phyloP scores from a whole-genome alignment of 2,329 filamentous ascomycete species.

The Penicillium sp. region DNA sequence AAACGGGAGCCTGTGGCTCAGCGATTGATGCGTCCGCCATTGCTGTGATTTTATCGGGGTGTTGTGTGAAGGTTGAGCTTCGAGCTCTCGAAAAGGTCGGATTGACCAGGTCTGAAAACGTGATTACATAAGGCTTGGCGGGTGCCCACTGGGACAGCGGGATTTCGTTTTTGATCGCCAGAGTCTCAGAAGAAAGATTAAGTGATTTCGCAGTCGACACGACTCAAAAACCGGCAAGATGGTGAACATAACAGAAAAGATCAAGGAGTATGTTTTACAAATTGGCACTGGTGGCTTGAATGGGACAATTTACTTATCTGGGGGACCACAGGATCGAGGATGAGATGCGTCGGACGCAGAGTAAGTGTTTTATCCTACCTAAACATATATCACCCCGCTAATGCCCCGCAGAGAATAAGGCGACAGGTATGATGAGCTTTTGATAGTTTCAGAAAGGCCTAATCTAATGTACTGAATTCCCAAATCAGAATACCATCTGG shows the following conservation, averaged over 20 bases:
- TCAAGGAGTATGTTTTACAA: slow-evolving; percentile 74
- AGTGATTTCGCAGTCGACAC: slow-evolving; percentile 21
- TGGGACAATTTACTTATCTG: slow-evolving; percentile 12
- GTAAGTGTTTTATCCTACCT: slow-evolving; percentile 54
- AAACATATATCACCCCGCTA: slow-evolving; percentile 26
- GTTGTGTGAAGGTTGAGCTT: background rate
- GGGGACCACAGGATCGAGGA: slow-evolving; percentile 80
- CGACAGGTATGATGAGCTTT: slow-evolving; percentile 69
- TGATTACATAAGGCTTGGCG: slow-evolving; percentile 14
- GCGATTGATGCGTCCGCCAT: slow-evolving; percentile 33
- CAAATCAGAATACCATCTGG: slow-evolving; percentile 86
- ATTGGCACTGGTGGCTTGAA: slow-evolving; percentile 3
- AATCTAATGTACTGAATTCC: slow-evolving; percentile 19
- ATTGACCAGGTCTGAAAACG: background rate
- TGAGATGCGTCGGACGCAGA: slow-evolving; percentile 99
- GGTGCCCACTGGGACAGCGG: background rate
- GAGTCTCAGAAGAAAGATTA: background rate
- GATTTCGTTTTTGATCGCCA: slow-evolving; percentile 9
- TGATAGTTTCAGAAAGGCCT: background rate
- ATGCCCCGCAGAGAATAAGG: slow-evolving; percentile 80
- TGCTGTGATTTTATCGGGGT: slow-evolving; percentile 4
- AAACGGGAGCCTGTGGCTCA: slow-evolving; percentile 48
- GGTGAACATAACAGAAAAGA: slow-evolving; percentile 99
- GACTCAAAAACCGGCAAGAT: slow-evolving; percentile 54
- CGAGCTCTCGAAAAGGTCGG: slow-evolving; percentile 6